These are phyloP conservation scores for Chaetomium tenue DNA, from an alignment of 495 filamentous ascomycete species.

Conservation along the genomic window DNA sequence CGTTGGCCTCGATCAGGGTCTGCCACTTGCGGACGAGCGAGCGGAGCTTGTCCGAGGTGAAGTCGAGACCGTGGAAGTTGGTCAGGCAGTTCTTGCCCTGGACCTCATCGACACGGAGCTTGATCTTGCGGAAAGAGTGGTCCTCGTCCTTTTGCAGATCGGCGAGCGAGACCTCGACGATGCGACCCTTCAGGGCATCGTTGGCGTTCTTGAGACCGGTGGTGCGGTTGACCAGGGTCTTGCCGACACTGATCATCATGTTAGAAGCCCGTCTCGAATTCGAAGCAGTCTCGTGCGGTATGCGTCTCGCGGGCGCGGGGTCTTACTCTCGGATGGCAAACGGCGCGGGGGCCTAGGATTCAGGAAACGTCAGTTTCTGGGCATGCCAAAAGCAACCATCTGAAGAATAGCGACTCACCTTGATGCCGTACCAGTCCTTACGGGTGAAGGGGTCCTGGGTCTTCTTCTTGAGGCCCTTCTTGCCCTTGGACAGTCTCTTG, in stretches of 20 bases:
- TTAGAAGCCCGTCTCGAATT: slow-evolving; percentile 35
- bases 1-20: slow-evolving; percentile 96
- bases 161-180: slow-evolving; percentile 97
- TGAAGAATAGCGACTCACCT: slow-evolving; percentile 57
- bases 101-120: slow-evolving; percentile 96
- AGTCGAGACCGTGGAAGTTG: slow-evolving; percentile 99
- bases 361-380: slow-evolving; percentile 25
- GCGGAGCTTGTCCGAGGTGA: slow-evolving; percentile 98
- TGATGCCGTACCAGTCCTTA: slow-evolving; percentile 98
- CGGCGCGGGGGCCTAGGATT: slow-evolving; percentile 78
- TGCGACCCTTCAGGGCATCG: slow-evolving; percentile 96
- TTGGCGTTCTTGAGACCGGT: slow-evolving; percentile 99
- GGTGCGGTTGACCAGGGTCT: slow-evolving; percentile 98
- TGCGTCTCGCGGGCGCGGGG: slow-evolving; percentile 20
- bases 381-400: background rate
- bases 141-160: slow-evolving; percentile 99
- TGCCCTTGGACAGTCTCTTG: slow-evolving; percentile 99
- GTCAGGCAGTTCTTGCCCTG: slow-evolving; percentile 99
- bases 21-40: slow-evolving; percentile 99
- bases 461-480: slow-evolving; percentile 99
- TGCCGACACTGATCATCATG: slow-evolving; percentile 74
- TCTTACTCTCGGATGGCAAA: slow-evolving; percentile 96
- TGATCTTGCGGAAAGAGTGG: slow-evolving; percentile 98
- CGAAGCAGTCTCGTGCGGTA: slow-evolving; percentile 16
- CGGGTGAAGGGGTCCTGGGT: slow-evolving; percentile 93